Conservation (phyloP, 306 rosid species). For the Gleditsia sinensis region DNA sequence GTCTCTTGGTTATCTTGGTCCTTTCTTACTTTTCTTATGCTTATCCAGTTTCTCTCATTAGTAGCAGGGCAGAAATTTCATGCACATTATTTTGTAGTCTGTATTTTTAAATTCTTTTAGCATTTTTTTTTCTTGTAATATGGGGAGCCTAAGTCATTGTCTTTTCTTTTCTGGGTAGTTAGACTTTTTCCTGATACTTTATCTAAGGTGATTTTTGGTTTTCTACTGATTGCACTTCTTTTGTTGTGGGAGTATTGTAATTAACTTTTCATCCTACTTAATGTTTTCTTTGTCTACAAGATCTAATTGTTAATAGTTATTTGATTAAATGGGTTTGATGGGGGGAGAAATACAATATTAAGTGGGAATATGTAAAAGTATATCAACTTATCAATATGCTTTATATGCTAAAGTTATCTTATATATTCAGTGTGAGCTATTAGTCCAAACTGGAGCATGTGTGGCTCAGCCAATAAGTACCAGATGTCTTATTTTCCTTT, state of each 20-base stretch:
- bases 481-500: conserved; percentile 1
- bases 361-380: neutral
- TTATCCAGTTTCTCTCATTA: too few species aligned
- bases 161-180: neutral
- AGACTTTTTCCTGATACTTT: neutral
- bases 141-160: neutral
- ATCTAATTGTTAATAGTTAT: neutral
- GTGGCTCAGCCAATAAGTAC: neutral
- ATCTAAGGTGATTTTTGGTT: neutral
- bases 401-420: neutral
- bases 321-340: neutral
- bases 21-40: neutral
- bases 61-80: too few species aligned
- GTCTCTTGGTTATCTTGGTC: neutral
- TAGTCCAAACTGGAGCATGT: neutral
- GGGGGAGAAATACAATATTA: neutral
- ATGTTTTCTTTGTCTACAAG: neutral
- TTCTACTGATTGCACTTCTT: neutral
- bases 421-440: neutral
- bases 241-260: neutral
- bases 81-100: neutral
- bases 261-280: neutral
- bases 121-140: neutral
- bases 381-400: too few species aligned
- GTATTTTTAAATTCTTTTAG: neutral